Evolutionary conservation across 2,329 filamentous ascomycete genomes (phyloP).

Genomic region (Pseudogymnoascus sp.): DNA sequence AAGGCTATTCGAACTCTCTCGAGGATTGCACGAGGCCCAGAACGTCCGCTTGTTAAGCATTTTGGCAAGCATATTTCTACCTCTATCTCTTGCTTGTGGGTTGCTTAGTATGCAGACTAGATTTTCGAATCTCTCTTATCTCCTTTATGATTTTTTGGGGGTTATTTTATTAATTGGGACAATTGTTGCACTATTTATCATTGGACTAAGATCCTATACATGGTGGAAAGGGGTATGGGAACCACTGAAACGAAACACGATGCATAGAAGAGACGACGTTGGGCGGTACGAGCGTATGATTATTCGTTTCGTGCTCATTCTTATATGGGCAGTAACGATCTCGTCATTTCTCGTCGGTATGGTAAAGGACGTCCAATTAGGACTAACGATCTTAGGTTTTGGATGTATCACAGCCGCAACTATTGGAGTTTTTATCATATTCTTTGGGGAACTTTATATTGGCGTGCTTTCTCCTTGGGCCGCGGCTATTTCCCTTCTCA

Average conservation of each 20-base stretch:
- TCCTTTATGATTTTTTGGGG: not conserved
- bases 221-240: not conserved
- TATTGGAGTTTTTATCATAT: too few relatives aligned
- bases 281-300: not conserved
- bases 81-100: not conserved
- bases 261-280: not conserved
- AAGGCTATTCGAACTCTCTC: not conserved
- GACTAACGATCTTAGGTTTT: not conserved
- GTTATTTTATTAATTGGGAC: not conserved
- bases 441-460: too few relatives aligned
- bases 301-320: not conserved
- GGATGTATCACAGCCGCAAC: not conserved
- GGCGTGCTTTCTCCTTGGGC: too few relatives aligned
- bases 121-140: not conserved
- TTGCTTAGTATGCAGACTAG: not conserved
- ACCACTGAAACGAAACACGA: not conserved
- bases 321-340: not conserved
- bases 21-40: not conserved
- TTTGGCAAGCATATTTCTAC: not conserved
- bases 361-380: not conserved
- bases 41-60: not conserved
- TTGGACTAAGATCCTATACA: not conserved
- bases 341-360: not conserved
- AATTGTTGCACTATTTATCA: not conserved
- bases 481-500: too few relatives aligned